phyloP scores from a whole-genome alignment of 805 yeast genomes.

The Yarrowia keelungensis region DNA sequence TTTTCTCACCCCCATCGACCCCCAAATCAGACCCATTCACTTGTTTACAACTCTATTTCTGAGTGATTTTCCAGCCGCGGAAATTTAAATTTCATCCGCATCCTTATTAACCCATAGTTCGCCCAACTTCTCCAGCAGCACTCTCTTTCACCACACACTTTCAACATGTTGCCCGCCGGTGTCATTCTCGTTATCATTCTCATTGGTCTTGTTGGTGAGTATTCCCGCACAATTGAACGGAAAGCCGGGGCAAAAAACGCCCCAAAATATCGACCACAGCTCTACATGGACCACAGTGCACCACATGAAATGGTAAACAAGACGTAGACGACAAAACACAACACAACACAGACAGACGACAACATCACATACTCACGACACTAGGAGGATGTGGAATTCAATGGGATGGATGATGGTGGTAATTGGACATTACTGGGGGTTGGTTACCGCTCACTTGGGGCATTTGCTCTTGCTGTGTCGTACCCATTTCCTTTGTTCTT shows the following conservation, averaged over 20 bases:
- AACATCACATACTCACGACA: background rate
- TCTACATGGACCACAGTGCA: background rate
- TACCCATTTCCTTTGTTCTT: too few species aligned
- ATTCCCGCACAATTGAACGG: slow-evolving; percentile 24
- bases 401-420: too few species aligned
- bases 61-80: slow-evolving; percentile 38
- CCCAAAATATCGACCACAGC: background rate
- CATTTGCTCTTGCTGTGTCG: too few species aligned
- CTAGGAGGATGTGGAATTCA: too few species aligned
- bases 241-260: too few species aligned
- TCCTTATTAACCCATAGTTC: slow-evolving; percentile 39
- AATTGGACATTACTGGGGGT: too few species aligned
- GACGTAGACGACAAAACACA: background rate
- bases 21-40: background rate
- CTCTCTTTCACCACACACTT: slow-evolving; percentile 40
- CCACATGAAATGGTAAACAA: background rate
- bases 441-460: too few species aligned
- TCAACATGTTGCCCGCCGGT: slow-evolving; percentile 70
- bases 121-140: slow-evolving; percentile 33
- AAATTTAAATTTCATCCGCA: slow-evolving; percentile 33
- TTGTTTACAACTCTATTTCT: slow-evolving; percentile 38
- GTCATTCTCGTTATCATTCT: slow-evolving; percentile 69
- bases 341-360: background rate
- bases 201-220: slow-evolving; percentile 51
- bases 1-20: too few species aligned